Evolutionary conservation across 2,329 filamentous ascomycete species (phyloP).

Genomic region (Cadophora gregata): DNA sequence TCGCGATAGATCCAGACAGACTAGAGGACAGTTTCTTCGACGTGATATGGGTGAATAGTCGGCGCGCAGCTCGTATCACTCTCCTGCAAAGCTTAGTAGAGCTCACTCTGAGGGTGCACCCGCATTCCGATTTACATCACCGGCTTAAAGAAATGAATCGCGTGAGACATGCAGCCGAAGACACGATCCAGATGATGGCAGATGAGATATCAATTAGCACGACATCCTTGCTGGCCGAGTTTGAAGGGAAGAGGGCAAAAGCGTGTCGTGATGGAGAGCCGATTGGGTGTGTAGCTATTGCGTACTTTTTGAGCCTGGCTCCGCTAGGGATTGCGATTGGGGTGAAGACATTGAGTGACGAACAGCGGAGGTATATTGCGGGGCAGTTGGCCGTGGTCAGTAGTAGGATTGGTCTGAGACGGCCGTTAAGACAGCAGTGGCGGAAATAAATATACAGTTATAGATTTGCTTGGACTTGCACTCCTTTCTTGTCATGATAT

Average conservation of each 20-base stretch:
- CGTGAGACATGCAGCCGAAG: conserved; percentile 1
- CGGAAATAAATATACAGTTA: background rate
- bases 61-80: conserved; percentile 4
- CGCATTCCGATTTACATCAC: background rate
- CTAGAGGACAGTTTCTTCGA: conserved; percentile 6
- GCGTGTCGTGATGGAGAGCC: background rate
- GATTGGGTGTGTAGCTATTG: conserved; percentile 7
- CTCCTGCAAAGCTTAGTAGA: conserved; percentile 4
- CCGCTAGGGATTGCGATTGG: conserved; percentile 11
- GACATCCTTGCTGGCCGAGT: background rate
- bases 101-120: background rate
- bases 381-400: conserved; percentile 5
- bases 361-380: conserved; percentile 1
- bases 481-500: background rate
- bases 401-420: conserved; percentile 8
- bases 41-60: background rate
- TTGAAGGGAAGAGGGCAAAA: background rate
- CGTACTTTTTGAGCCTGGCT: conserved; percentile 7
- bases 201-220: conserved; percentile 3
- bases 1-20: background rate
- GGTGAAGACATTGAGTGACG: conserved; percentile 1
- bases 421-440: conserved; percentile 11
- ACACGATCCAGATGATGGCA: background rate
- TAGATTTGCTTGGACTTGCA: background rate
- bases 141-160: background rate